These are phyloP conservation scores for Tilletia setariae DNA, from an alignment of 1,284 basidiomycete species.

Conservation along the genomic window DNA sequence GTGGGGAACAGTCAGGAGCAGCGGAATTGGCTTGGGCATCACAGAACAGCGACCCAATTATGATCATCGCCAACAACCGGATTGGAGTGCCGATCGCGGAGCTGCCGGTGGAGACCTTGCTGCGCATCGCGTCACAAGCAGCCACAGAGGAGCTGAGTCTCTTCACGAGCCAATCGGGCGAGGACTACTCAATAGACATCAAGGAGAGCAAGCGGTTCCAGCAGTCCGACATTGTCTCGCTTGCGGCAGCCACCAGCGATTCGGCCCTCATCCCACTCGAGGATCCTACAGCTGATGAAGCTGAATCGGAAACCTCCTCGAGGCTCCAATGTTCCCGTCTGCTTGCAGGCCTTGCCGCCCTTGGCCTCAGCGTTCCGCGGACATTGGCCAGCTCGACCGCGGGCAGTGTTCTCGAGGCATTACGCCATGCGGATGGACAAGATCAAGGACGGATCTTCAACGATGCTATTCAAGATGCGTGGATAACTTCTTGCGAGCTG, in stretches of 20 bases:
- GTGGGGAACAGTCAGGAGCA: neutral
- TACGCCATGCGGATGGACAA: neutral
- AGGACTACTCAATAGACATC: neutral
- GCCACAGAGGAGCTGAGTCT: neutral
- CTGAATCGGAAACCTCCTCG: neutral
- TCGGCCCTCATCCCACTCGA: no score
- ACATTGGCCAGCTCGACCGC: neutral
- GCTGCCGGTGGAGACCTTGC: neutral
- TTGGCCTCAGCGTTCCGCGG: constrained; percentile 7
- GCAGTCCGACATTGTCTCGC: neutral
- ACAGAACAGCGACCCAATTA: neutral
- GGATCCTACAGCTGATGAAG: neutral
- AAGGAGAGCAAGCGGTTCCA: neutral
- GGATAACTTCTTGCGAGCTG: neutral
- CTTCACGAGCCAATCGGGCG: no score
- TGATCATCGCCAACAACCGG: constrained; percentile 6
- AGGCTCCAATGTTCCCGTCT: neutral
- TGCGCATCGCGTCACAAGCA: neutral
- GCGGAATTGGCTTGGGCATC: neutral
- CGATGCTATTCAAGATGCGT: constrained; percentile 5
- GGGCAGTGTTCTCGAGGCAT: neutral
- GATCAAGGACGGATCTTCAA: neutral
- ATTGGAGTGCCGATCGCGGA: neutral
- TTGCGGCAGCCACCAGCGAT: neutral
- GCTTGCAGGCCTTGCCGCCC: neutral